Conservation (phyloP, 768 basidiomycete species). For the Amanita inopinata region DNA sequence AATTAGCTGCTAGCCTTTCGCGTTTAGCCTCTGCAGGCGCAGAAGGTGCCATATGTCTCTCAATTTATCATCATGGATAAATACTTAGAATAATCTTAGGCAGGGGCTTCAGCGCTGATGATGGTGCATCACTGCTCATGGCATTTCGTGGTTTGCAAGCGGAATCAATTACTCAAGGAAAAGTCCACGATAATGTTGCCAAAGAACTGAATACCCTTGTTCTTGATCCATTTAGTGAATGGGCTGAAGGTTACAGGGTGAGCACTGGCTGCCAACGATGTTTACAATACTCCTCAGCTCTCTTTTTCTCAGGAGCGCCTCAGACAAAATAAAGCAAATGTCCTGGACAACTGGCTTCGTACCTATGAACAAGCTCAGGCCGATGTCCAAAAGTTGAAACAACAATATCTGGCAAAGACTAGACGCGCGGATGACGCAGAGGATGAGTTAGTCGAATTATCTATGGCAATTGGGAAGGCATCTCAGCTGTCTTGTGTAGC, state of each 20-base stretch:
- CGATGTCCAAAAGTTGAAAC: conserved; percentile 66
- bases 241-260: conserved; percentile 72
- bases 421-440: conserved; percentile 86
- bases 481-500: conserved; percentile 30
- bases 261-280: conserved; percentile 11
- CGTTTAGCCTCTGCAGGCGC: conserved; percentile 39
- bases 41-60: conserved; percentile 27
- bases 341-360: conserved; percentile 58
- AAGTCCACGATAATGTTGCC: conserved; percentile 60
- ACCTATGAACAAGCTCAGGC: conserved; percentile 61
- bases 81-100: too few species aligned
- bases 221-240: conserved; percentile 69
- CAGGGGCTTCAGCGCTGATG: conserved; percentile 67
- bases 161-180: conserved; percentile 65
- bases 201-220: conserved; percentile 70
- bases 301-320: conserved; percentile 46
- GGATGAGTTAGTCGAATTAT: conserved; percentile 65
- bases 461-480: conserved; percentile 10
- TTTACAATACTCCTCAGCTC: conserved; percentile 10
- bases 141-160: conserved; percentile 73
- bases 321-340: conserved; percentile 41
- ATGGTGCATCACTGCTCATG: conserved; percentile 74
- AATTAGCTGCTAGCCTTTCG: conserved; percentile 50
- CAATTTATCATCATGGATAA: conserved; percentile 9
- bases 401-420: conserved; percentile 67